Evolutionary conservation across 169 alveolate species (phyloP), one percentile per base, ranked within the genome.

Genomic region (Plasmodium vivax): DNA sequence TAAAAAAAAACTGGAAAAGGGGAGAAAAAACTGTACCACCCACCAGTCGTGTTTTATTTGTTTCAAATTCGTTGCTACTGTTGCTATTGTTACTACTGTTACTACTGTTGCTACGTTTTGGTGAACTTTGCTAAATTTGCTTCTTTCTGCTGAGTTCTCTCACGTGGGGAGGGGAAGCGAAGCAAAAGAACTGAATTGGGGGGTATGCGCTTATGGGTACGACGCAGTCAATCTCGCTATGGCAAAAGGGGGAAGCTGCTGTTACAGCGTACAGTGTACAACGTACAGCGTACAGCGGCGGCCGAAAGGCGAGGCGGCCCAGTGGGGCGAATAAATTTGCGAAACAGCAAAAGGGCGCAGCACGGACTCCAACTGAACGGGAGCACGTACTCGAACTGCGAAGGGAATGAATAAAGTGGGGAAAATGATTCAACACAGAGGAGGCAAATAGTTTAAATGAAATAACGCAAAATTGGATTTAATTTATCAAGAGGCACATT

Each of bases 151-250:
- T 58, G 38, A 68, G n/a, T 68, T 19, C 7, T 9, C 30, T 23
- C 23, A 68, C 6, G 32, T 10, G 77, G 12, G 38, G 38, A 68
- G 77, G 77, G 77, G 77, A 68, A 23, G 23, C 32, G 41, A 68
- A 23, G n/a, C 41, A 68, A 68, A 68, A 68, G 36, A 68, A 68
- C 77, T 68, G 41, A 68, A 68, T 72, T 82, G 88, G 12, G 79
- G 14, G 51, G 0, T 51, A 51, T 51, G 14, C 62, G 2, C 23
- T 12, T 51, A 10, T 51, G 23, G 7, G 62, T 16, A 51, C 23
- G 12, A 51, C 62, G 16, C 62, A 14, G 8, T 51, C 1, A 51
- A 51, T 45, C 2, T 51, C 62, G 27, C 62, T 51, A 51, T 51
- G 62, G 62, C 14, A 14, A 12, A 51, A 51, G 62, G 62, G 23